A percentile compares a stretch with the other conserved stretches of the same genome.
These are phyloP conservation scores for Naumovozyma baii DNA, from an alignment of 805 yeast genomes.

Conservation along the genomic window DNA sequence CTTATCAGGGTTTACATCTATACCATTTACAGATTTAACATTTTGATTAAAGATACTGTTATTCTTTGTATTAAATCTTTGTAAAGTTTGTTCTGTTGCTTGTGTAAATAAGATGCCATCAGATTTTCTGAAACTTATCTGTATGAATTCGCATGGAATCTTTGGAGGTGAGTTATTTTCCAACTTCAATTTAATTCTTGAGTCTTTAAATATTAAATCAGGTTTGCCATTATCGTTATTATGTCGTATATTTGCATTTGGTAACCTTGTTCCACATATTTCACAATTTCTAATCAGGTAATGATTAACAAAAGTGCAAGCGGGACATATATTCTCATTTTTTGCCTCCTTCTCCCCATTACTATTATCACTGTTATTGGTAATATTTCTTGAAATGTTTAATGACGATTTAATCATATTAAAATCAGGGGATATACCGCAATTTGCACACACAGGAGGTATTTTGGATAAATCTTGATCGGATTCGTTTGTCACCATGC, in stretches of 20 bases:
- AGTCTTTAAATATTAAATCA: slow-evolving; percentile 23
- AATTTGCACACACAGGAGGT: slow-evolving; percentile 44
- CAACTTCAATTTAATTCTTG: slow-evolving; percentile 24
- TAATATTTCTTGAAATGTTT: slow-evolving; percentile 4
- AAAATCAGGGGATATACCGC: slow-evolving; percentile 47
- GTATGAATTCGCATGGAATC: slow-evolving; percentile 32
- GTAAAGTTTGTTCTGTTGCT: slow-evolving; percentile 37
- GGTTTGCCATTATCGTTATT: no score
- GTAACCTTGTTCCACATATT: slow-evolving; percentile 64
- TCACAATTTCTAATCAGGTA: slow-evolving; percentile 72
- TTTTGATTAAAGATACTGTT: slow-evolving; percentile 25
- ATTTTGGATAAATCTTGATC: slow-evolving; percentile 14
- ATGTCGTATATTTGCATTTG: slow-evolving; percentile 7
- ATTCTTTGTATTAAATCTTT: slow-evolving; percentile 37
- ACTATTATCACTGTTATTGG: not conserved
- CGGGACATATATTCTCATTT: slow-evolving; percentile 33
- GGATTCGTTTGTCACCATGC: slow-evolving; percentile 35
- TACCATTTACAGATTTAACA: slow-evolving; percentile 30
- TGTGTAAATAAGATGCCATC: slow-evolving; percentile 50
- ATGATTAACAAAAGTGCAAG: slow-evolving; percentile 78
- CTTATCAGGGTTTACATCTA: slow-evolving; percentile 1
- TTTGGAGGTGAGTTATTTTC: slow-evolving; percentile 24
- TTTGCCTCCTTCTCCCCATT: not conserved
- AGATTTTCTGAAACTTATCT: slow-evolving; percentile 65
- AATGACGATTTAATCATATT: slow-evolving; percentile 31